Conservation (phyloP, 495 filamentous ascomycete species). For the Margaritispora aquatica region DNA sequence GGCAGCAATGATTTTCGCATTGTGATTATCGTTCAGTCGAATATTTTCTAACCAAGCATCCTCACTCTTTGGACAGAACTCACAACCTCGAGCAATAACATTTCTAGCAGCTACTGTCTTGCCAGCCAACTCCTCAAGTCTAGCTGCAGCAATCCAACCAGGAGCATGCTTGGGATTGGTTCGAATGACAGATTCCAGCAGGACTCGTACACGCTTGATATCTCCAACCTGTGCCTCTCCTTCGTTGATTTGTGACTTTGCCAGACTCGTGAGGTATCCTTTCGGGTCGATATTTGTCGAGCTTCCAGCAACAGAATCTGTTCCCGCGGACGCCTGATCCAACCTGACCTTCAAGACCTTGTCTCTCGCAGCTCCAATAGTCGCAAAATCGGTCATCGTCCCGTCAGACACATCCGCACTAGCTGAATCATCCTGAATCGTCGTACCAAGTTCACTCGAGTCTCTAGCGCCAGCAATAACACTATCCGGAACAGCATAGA, state of each 20-base stretch:
- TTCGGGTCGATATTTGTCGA: constrained; percentile 91
- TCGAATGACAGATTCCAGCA: constrained; percentile 90
- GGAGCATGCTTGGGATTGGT: constrained; percentile 92
- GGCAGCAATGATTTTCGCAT: constrained; percentile 93
- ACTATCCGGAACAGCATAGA: constrained; percentile 96
- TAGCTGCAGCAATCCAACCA: constrained; percentile 94
- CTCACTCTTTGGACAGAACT: constrained; percentile 87
- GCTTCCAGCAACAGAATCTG: constrained; percentile 68
- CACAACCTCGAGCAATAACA: constrained; percentile 77
- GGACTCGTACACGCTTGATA: constrained; percentile 87
- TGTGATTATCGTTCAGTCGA: constrained; percentile 81
- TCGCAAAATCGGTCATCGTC: constrained; percentile 95
- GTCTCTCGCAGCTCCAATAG: constrained; percentile 91
- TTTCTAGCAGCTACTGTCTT: constrained; percentile 82
- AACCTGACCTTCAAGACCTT: constrained; percentile 88
- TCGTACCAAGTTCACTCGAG: constrained; percentile 74
- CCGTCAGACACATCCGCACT: constrained; percentile 59
- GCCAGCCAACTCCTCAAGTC: constrained; percentile 86
- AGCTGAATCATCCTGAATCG: constrained; percentile 71
- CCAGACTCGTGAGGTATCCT: constrained; percentile 89
- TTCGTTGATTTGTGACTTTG: constrained; percentile 68
- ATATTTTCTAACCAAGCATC: constrained; percentile 96
- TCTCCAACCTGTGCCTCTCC: constrained; percentile 84
- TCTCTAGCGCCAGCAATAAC: constrained; percentile 84
- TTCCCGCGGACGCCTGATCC: constrained; percentile 75